Evolutionary conservation across 2,329 filamentous ascomycete species (phyloP), one percentile per base, ranked within the genome.

Genomic region (Sclerotinia spermophila): DNA sequence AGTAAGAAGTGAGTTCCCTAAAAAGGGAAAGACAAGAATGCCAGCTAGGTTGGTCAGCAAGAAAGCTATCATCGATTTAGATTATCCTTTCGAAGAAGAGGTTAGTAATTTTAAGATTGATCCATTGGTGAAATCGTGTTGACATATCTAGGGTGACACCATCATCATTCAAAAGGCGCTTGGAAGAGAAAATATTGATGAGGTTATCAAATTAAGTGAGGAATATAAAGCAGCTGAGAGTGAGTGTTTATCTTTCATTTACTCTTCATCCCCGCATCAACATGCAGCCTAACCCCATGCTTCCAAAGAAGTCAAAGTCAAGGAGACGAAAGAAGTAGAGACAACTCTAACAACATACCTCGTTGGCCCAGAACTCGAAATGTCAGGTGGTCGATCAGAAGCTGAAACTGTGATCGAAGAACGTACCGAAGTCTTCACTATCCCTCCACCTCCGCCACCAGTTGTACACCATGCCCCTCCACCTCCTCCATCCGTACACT

Each of bases 1-100:
- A 15, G 79, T 84, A n/a, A 85, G 83, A 77, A 87, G 83, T 80
- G 86, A 89, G 71, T 93, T 92, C 74, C 91, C 91, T 15, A 92
- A 92, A 82, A 94, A 91, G 80, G 94, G 94, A 76, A 97, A 94
- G 85, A 97, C 94, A 21, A 89, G 92, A 76, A 94, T 97, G 79
- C 94, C 94, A 0, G 89, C 88, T 71, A 87, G 91, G 70, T 84
- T 97, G 72, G 92, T 96, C 21, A 92, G 92, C 74, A 91, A 92
- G 79, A 86, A 90, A 72, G 94, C 93, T 2, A 86, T 97, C 45
- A 90, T 92, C 73, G 92, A 97, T 74, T 84, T 97, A 21, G 91
- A 92, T 19, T 97, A 97, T 80, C 92, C 93, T 0, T 97, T 90
- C 76, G 86, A 92, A 70, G 92, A 96, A 82, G 93, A 97, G 85